Percentiles rank a stretch among this genome's conserved stretches.
These are phyloP conservation scores for Colletotrichum brevisporum DNA, from an alignment of 2,329 filamentous ascomycete species.

Conservation along the genomic window DNA sequence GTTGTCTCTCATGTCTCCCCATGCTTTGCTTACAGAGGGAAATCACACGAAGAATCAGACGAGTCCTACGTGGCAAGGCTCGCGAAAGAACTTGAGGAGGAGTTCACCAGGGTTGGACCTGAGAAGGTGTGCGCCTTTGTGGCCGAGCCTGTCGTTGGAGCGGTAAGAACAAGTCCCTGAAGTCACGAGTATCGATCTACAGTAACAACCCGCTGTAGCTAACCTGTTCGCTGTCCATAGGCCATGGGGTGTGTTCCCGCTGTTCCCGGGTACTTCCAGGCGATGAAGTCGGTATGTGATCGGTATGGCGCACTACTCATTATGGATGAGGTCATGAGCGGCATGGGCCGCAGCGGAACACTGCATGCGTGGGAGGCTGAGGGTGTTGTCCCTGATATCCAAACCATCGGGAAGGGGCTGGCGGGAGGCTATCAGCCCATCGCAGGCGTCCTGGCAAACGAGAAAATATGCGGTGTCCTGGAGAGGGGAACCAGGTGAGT, in stretches of 20 bases:
- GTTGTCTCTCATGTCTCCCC: conserved; percentile 72
- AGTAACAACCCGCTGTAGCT: neutral
- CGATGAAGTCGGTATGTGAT: conserved; percentile 74
- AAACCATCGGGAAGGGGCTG: conserved; percentile 72
- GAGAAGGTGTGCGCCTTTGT: conserved; percentile 80
- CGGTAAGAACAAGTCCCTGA: conserved; percentile 60
- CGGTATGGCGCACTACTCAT: conserved; percentile 76
- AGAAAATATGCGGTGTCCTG: conserved; percentile 64
- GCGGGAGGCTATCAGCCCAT: conserved; percentile 69
- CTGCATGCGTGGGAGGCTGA: conserved; percentile 45
- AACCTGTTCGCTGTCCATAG: conserved; percentile 47
- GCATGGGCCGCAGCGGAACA: conserved; percentile 33
- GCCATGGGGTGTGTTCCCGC: conserved; percentile 75
- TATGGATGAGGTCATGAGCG: conserved; percentile 64
- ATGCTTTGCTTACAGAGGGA: conserved; percentile 76
- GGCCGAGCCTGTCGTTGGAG: conserved; percentile 81
- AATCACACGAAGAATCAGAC: conserved; percentile 65
- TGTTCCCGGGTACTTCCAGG: conserved; percentile 73
- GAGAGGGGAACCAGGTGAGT: conserved; percentile 56
- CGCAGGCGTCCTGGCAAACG: conserved; percentile 65
- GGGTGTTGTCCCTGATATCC: conserved; percentile 63
- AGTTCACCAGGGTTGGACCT: conserved; percentile 75
- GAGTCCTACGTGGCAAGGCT: conserved; percentile 73
- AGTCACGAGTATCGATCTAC: neutral
- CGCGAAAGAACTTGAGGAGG: conserved; percentile 74